A percentile compares a stretch with the other conserved stretches of the same genome.
Evolutionary conservation across 2,329 filamentous ascomycete species (phyloP).

Genomic region (Calonectria montana): DNA sequence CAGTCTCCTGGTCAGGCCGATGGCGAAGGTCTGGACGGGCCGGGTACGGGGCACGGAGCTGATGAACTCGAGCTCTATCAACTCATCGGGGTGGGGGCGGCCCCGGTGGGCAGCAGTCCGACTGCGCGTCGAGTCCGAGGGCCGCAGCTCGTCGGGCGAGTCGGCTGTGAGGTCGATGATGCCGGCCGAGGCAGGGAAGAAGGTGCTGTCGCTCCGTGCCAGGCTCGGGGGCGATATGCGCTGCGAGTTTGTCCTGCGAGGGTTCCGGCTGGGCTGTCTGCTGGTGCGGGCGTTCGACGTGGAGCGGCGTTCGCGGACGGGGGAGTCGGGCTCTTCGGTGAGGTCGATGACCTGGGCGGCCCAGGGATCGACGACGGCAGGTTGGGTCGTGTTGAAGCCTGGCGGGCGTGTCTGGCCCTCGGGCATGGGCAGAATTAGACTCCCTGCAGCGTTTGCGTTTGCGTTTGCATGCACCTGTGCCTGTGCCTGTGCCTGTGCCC

Average conservation of each 20-base stretch:
- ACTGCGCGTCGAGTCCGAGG: slow-evolving; percentile 30
- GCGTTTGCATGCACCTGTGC: slow-evolving; percentile 7
- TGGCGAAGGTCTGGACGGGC: slow-evolving; percentile 28
- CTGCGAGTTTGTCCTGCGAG: slow-evolving; percentile 55
- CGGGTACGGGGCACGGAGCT: slow-evolving; percentile 26
- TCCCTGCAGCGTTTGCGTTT: slow-evolving; percentile 1
- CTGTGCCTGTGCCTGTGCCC: too few relatives aligned
- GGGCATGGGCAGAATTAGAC: neutral
- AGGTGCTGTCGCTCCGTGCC: slow-evolving; percentile 58
- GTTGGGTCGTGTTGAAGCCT: slow-evolving; percentile 10
- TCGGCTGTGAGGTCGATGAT: slow-evolving; percentile 67
- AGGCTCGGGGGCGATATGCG: slow-evolving; percentile 55
- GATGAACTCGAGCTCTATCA: slow-evolving; percentile 40
- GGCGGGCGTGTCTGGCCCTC: neutral
- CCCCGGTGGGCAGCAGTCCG: slow-evolving; percentile 15
- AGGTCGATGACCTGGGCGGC: slow-evolving; percentile 57
- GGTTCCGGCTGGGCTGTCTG: slow-evolving; percentile 46
- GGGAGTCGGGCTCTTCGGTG: slow-evolving; percentile 63
- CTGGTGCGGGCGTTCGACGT: slow-evolving; percentile 29
- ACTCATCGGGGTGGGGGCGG: slow-evolving; percentile 35
- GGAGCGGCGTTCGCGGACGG: slow-evolving; percentile 49
- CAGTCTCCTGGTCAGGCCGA: slow-evolving; percentile 40
- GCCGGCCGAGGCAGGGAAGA: slow-evolving; percentile 47
- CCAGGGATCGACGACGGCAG: neutral
- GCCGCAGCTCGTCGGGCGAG: slow-evolving; percentile 49